phyloP scores from a whole-genome alignment of 495 filamentous ascomycete genomes.

The Chaetomidium leptoderma region DNA sequence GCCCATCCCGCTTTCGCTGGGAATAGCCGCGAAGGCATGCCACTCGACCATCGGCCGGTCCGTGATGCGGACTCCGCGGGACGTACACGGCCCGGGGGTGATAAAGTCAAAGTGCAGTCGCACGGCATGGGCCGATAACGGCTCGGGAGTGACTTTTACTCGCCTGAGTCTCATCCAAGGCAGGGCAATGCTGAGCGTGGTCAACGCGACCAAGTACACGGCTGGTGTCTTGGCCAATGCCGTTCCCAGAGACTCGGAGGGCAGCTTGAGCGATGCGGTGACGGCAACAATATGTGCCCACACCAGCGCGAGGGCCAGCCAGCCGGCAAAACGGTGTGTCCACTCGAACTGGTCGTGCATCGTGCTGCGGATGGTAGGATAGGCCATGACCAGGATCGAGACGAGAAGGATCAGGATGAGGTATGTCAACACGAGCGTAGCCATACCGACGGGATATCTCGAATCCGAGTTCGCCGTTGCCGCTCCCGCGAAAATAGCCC shows the following conservation, averaged over 20 bases:
- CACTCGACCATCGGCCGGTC: constrained; percentile 58
- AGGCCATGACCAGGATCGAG: constrained; percentile 27
- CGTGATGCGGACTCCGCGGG: constrained; percentile 42
- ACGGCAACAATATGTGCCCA: constrained; percentile 42
- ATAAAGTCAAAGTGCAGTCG: constrained; percentile 56
- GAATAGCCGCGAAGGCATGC: constrained; percentile 68
- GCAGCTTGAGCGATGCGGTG: no score
- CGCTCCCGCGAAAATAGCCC: constrained; percentile 59
- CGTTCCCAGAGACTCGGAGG: no score
- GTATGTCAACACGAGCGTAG: constrained; percentile 1
- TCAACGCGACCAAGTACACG: constrained; percentile 53
- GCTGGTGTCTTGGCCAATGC: constrained; percentile 44
- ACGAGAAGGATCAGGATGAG: constrained; percentile 20
- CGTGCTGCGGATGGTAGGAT: constrained; percentile 44
- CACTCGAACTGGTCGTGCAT: constrained; percentile 55
- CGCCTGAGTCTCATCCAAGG: constrained; percentile 57
- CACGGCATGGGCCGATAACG: constrained; percentile 57
- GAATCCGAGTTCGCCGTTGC: constrained; percentile 49
- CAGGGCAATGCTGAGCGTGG: constrained; percentile 51
- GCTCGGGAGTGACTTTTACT: constrained; percentile 50
- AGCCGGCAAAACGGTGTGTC: constrained; percentile 55
- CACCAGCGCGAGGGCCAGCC: constrained; percentile 50
- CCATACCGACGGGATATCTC: constrained; percentile 14
- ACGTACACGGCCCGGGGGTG: constrained; percentile 35
- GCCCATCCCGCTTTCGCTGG: constrained; percentile 31